Evolutionary conservation across 2,329 filamentous ascomycete species (phyloP).

Genomic region (Cercospora sojina): DNA sequence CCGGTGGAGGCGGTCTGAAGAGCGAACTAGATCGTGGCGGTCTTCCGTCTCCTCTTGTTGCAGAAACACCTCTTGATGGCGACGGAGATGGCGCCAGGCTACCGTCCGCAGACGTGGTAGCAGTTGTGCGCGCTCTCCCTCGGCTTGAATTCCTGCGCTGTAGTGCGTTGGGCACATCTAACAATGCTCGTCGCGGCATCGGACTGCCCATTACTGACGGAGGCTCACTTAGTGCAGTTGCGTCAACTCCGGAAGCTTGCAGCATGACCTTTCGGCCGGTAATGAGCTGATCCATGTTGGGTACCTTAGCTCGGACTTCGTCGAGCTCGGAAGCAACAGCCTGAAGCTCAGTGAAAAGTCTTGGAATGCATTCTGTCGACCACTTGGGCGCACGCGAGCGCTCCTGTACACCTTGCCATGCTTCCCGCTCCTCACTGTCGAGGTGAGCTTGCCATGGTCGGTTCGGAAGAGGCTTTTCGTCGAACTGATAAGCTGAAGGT

Average conservation of each 20-base stretch:
- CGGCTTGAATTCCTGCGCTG: constrained; percentile 26
- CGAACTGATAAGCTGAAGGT: constrained; percentile 25
- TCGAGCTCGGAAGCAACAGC: constrained; percentile 45
- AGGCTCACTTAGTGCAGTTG: constrained; percentile 26
- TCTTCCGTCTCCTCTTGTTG: constrained; percentile 7
- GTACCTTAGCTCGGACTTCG: constrained; percentile 45
- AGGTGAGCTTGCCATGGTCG: constrained; percentile 34
- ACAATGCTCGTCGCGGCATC: constrained; percentile 8
- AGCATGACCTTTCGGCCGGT: constrained; percentile 52
- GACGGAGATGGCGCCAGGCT: constrained; percentile 15
- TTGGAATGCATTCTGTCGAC: constrained; percentile 39
- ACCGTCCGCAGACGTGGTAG: constrained; percentile 15
- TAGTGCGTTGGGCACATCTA: constrained; percentile 17
- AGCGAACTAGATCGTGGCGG: constrained; percentile 23
- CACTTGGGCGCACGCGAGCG: constrained; percentile 41
- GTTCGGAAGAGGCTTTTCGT: constrained; percentile 42
- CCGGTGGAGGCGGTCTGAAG: constrained; percentile 39
- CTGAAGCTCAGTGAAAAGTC: constrained; percentile 45
- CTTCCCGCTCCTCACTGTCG: constrained; percentile 38
- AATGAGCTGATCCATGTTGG: constrained; percentile 50
- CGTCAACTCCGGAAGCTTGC: constrained; percentile 46
- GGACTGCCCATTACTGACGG: constrained; percentile 28
- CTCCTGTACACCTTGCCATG: constrained; percentile 29
- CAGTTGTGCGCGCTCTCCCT: constrained; percentile 23
- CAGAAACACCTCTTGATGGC: constrained; percentile 16